These are phyloP conservation scores for Pestalotiopsis sp. DNA, from an alignment of 2,329 filamentous ascomycete genomes.

Conservation along the genomic window DNA sequence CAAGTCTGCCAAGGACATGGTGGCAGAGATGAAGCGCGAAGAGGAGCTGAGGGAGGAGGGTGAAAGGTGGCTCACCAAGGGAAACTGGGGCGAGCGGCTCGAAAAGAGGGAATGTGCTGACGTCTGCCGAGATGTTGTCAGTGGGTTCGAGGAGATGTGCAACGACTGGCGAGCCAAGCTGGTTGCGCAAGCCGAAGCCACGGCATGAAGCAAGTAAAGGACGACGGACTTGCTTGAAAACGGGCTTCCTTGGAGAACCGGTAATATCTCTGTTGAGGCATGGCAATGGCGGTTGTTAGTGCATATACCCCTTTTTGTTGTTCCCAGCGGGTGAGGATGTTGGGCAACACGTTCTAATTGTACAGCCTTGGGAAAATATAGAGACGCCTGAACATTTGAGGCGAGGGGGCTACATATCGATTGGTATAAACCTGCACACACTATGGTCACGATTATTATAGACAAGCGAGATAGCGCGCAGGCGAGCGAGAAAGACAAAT, in stretches of 20 bases:
- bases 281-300: background rate
- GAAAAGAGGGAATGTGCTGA: conserved; percentile 78
- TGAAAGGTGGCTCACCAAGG: conserved; percentile 76
- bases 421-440: background rate
- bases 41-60: conserved; percentile 83
- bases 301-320: background rate
- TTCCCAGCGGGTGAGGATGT: background rate
- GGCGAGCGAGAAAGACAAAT: background rate
- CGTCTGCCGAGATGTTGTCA: conserved; percentile 85
- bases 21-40: conserved; percentile 82
- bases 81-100: conserved; percentile 81
- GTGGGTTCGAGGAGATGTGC: conserved; percentile 90
- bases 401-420: background rate
- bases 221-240: background rate
- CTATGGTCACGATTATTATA: conserved; percentile 3
- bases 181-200: conserved; percentile 63
- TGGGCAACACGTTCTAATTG: background rate
- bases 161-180: conserved; percentile 80
- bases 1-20: conserved; percentile 80
- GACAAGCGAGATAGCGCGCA: background rate
- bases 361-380: background rate
- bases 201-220: conserved; percentile 18
- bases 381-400: background rate
- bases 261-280: background rate
- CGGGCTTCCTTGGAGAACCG: background rate